Evolutionary conservation across 805 yeast genomes (phyloP), one percentile per base, ranked within the genome.

Genomic region (Wickerhamiella spandovensis): DNA sequence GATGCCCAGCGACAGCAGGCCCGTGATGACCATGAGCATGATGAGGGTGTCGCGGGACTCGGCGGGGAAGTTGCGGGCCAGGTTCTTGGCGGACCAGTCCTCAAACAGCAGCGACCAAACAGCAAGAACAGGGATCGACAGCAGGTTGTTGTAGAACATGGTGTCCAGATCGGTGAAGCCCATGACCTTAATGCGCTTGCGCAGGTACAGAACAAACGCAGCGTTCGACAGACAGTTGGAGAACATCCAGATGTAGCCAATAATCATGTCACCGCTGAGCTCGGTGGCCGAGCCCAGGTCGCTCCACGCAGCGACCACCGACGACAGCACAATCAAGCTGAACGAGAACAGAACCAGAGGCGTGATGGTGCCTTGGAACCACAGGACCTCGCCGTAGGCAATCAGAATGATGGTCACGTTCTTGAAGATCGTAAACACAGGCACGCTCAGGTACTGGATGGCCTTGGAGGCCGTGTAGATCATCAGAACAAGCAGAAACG

Each of bases 391-490:
- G 72, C 97, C 97, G 67, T 92, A 92, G 35, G 98, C 97, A 67
- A 92, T 92, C 64, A 92, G 73, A 58, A 92, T 90, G 64, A 92
- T 92, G 54, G 98, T 90, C 69, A 92, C 78, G 71, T 92, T 92
- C 77, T 92, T 92, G 82, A 92, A 92, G 61, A 92, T 90, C 57
- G 98, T 92, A 76, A 88, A 92, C 52, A 92, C 95, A 48, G 98
- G 98, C 53, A 92, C 89, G 48, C 90, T 74, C 64, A 92, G 78
- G 71, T 70, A 87, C 70, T 87, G 95, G 62, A 92, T 74, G 50
- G 97, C 96, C 75, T 89, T 92, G 51, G 96, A 85, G 44, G 92
- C 83, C 51, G 98, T 92, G 75, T 89, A 92, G 65, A 89, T 89
- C 97, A 90, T 92, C 45, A 79, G 72, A 44, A 89, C 97, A 62